Evolutionary conservation across 768 basidiomycete species (phyloP).

Genomic region (Brasilioporus rufonigricans): DNA sequence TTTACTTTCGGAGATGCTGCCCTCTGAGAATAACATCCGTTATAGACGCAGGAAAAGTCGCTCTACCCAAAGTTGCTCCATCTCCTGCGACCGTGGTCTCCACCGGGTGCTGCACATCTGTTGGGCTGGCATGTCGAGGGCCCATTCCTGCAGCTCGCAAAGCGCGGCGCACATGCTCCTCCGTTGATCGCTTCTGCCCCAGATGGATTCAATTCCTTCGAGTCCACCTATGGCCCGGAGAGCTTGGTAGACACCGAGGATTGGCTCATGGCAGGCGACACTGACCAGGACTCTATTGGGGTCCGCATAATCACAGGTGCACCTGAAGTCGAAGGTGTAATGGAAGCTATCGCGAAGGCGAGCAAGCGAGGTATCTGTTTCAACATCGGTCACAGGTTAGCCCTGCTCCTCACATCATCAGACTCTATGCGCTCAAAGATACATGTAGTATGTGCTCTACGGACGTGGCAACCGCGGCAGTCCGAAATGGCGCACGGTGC

Average conservation of each 20-base stretch:
- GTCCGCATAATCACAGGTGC: conserved; percentile 84
- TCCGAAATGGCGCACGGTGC: conserved; percentile 72
- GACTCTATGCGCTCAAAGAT: conserved; percentile 1
- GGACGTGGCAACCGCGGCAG: conserved; percentile 66
- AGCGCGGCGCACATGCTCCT: conserved; percentile 80
- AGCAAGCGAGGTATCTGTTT: conserved; percentile 66
- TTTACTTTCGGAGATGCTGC: not conserved
- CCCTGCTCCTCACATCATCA: no score
- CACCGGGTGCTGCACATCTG: conserved; percentile 62
- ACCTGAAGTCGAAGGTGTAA: conserved; percentile 82
- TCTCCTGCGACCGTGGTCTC: conserved; percentile 66
- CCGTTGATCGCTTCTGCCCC: conserved; percentile 60
- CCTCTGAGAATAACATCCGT: not conserved
- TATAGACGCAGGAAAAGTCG: conserved; percentile 74
- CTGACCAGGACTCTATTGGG: conserved; percentile 38
- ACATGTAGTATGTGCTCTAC: conserved; percentile 65
- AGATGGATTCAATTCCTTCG: conserved; percentile 65
- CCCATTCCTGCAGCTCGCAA: conserved; percentile 79
- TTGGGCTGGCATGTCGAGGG: conserved; percentile 93
- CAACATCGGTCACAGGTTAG: conserved; percentile 87
- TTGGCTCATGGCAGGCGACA: conserved; percentile 54
- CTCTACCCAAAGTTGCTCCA: conserved; percentile 69
- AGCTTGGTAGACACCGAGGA: conserved; percentile 64
- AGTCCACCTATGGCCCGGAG: conserved; percentile 67
- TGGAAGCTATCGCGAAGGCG: conserved; percentile 62